These are phyloP conservation scores for Geotrichum bryndzae DNA, from an alignment of 1,139 yeast species.

Conservation along the genomic window DNA sequence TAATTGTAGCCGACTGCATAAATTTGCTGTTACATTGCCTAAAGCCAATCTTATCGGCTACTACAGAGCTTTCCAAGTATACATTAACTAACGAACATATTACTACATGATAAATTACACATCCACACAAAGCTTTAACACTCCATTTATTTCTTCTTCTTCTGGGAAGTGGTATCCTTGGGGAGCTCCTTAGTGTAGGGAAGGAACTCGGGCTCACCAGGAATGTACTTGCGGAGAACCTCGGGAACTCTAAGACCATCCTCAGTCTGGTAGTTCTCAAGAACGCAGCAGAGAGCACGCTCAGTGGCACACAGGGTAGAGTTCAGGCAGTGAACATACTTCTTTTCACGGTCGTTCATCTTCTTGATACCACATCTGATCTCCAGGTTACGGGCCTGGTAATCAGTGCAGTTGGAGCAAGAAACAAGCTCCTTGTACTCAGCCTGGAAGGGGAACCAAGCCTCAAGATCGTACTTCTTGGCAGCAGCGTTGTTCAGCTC, in stretches of 20 bases:
- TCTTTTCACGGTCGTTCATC: slow-evolving; percentile 92
- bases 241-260: slow-evolving; percentile 92
- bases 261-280: slow-evolving; percentile 96
- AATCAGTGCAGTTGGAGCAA: slow-evolving; percentile 98
- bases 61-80: not conserved
- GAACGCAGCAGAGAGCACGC: slow-evolving; percentile 93
- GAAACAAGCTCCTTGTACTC: slow-evolving; percentile 98
- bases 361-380: slow-evolving; percentile 98
- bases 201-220: slow-evolving; percentile 96
- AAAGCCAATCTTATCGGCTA: not conserved
- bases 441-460: slow-evolving; percentile 99
- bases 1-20: too few species aligned
- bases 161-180: slow-evolving; percentile 46
- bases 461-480: slow-evolving; percentile 96
- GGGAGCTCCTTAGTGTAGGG: slow-evolving; percentile 89
- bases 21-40: not conserved
- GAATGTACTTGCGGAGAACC: slow-evolving; percentile 90
- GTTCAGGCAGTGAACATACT: slow-evolving; percentile 96
- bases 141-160: slow-evolving; percentile 13
- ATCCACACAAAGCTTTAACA: not conserved
- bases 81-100: not conserved
- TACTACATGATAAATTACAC: not conserved
- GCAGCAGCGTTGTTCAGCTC: slow-evolving; percentile 99
- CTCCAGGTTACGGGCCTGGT: slow-evolving; percentile 96
- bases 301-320: slow-evolving; percentile 96